Percentiles rank a stretch among this genome's conserved stretches.
phyloP scores from a whole-genome alignment of 2,329 filamentous ascomycete genomes.

The Chaetomiaceae sp. region DNA sequence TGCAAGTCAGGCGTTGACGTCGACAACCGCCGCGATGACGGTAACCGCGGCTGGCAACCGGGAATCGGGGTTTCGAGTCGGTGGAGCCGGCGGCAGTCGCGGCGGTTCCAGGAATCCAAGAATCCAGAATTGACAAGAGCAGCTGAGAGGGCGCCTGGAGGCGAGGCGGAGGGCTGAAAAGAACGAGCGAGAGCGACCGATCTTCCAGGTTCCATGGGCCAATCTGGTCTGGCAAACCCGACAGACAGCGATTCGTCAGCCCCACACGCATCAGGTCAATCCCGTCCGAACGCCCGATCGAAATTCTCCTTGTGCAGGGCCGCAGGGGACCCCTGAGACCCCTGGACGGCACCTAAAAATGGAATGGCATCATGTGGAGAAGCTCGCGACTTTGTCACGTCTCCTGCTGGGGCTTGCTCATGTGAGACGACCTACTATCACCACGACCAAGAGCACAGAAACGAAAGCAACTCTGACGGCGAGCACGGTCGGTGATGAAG shows the following conservation, averaged over 20 bases:
- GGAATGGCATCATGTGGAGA: conserved; percentile 4
- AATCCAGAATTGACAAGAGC: too few species aligned
- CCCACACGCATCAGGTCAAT: background rate
- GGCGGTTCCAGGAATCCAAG: background rate
- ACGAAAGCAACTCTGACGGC: too few species aligned
- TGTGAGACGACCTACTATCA: background rate
- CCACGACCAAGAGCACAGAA: too few species aligned
- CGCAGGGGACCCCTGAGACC: background rate
- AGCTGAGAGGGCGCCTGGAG: too few species aligned
- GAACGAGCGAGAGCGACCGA: background rate
- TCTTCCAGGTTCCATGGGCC: background rate
- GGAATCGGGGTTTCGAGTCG: background rate
- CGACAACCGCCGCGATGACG: too few species aligned
- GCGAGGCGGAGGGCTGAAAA: background rate
- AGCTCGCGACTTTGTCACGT: too few species aligned
- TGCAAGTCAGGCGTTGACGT: too few species aligned
- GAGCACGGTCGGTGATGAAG: too few species aligned
- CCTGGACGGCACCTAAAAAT: background rate
- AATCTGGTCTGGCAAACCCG: background rate
- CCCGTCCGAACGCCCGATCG: background rate
- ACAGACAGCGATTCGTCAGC: background rate
- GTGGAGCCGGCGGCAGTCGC: background rate
- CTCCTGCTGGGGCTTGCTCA: conserved; percentile 1
- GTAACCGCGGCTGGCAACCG: too few species aligned
- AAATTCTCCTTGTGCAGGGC: background rate